These are phyloP conservation scores for Mucor mucedo DNA, from an alignment of 371 early-diverging fungal genomes.

Conservation along the genomic window DNA sequence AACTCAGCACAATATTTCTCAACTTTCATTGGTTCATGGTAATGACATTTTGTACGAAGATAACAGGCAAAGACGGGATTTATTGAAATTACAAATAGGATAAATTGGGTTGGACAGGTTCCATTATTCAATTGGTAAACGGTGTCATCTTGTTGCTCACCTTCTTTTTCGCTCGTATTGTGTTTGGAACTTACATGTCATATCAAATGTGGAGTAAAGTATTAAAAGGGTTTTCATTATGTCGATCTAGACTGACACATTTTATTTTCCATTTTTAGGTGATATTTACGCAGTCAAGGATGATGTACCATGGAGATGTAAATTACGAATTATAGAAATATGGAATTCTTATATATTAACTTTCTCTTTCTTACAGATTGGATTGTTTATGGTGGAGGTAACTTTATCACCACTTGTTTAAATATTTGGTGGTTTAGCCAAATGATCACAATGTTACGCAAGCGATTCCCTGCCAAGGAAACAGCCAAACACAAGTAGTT, in stretches of 20 bases:
- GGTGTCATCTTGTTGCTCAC: slow-evolving; percentile 72
- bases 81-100: slow-evolving; percentile 48
- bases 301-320: slow-evolving; percentile 60
- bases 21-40: slow-evolving; percentile 93
- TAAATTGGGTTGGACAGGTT: slow-evolving; percentile 80
- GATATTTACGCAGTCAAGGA: slow-evolving; percentile 57
- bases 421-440: slow-evolving; percentile 83
- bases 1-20: slow-evolving; percentile 89
- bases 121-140: slow-evolving; percentile 78
- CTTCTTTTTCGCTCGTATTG: slow-evolving; percentile 81
- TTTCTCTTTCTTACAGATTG: slow-evolving; percentile 34
- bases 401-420: slow-evolving; percentile 67
- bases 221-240: neutral
- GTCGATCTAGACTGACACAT: neutral
- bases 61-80: neutral
- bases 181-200: slow-evolving; percentile 81
- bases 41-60: slow-evolving; percentile 7
- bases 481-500: slow-evolving; percentile 19
- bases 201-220: slow-evolving; percentile 64
- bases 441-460: slow-evolving; percentile 67
- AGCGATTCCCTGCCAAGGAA: slow-evolving; percentile 40
- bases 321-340: slow-evolving; percentile 14
- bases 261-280: slow-evolving; percentile 21
- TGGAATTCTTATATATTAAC: neutral
- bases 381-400: slow-evolving; percentile 65